Conservation (phyloP, 192 early-diverging fungal genomes). For the Spizellomyces sp. region DNA sequence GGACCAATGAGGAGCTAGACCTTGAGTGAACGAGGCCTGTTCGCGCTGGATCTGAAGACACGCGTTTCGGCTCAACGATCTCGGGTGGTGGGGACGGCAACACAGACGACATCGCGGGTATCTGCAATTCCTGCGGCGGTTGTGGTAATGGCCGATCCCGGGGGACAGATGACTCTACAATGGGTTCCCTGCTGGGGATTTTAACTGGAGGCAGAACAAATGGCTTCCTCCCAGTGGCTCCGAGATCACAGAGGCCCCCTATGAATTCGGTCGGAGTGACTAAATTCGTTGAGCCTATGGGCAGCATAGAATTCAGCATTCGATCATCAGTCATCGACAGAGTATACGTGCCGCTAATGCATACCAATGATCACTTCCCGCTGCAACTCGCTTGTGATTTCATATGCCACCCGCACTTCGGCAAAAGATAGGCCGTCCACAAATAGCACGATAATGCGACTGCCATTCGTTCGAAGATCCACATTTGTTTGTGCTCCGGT, state of each 20-base stretch:
- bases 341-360: not conserved
- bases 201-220: not conserved
- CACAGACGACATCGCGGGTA: not conserved
- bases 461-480: constrained; percentile 49
- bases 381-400: constrained; percentile 60
- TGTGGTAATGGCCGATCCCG: not conserved
- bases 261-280: constrained; percentile 71
- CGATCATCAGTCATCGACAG: not conserved
- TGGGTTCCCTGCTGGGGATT: not conserved
- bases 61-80: not conserved
- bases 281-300: constrained; percentile 69
- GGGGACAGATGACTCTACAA: not conserved
- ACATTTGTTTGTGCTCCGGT: constrained; percentile 2
- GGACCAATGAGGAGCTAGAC: not conserved
- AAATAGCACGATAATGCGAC: constrained; percentile 72
- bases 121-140: not conserved
- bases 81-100: not conserved
- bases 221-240: not conserved
- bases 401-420: constrained; percentile 73
- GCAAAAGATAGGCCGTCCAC: constrained; percentile 77
- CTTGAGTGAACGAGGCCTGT: not conserved
- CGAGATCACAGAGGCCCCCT: constrained; percentile 53
- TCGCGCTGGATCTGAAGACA: not conserved
- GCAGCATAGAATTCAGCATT: not conserved
- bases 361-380: constrained; percentile 76